Evolutionary conservation across 2,329 filamentous ascomycete genomes (phyloP), one percentile per base, ranked within the genome.

Genomic region (Colletotrichum sp.): DNA sequence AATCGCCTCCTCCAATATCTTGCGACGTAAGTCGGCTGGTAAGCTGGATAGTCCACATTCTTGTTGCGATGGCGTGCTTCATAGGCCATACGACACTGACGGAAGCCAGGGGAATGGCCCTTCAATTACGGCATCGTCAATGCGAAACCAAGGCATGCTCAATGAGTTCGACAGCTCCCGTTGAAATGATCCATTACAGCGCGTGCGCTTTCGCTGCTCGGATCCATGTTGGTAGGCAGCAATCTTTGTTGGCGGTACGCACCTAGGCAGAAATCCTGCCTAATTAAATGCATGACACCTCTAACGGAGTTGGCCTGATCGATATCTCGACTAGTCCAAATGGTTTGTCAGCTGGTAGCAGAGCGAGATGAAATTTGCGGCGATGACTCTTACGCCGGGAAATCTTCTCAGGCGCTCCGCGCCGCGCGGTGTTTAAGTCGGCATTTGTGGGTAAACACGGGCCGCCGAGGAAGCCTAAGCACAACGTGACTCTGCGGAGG

Each of bases 341-440:
- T 47, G 18, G 2, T 47, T 47, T 47, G 1, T 47, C n/a, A 47
- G 43, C 43, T 47, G 43, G n/a, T 47, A 3, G 43, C 43, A n/a
- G 0, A 47, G n/a, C 16, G n/a, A 47, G 5, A 8, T 21, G 11
- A 21, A 0, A 47, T 6, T 0, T 47, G 43, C 43, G 0, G 43
- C 43, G 11, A 47, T 47, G 43, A 47, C 43, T 47, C 43, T 47
- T 21, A 47, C 43, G n/a, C 43, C 43, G 43, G n/a, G 18, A n/a
- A 47, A 0, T 47, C 0, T 47, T n/a, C n/a, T n/a, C 9, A 18
- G 18, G 43, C 12, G 18, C n/a, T 21, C 43, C 18, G 43, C 43
- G n/a, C 43, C 43, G 43, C 43, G 43, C 43, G 43, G 43, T 21
- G 11, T 21, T 18, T 11, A 21, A 47, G 21, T 47, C 43, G 43